Conservation (phyloP, 495 filamentous ascomycete genomes). For the Aspergillus sparsus region DNA sequence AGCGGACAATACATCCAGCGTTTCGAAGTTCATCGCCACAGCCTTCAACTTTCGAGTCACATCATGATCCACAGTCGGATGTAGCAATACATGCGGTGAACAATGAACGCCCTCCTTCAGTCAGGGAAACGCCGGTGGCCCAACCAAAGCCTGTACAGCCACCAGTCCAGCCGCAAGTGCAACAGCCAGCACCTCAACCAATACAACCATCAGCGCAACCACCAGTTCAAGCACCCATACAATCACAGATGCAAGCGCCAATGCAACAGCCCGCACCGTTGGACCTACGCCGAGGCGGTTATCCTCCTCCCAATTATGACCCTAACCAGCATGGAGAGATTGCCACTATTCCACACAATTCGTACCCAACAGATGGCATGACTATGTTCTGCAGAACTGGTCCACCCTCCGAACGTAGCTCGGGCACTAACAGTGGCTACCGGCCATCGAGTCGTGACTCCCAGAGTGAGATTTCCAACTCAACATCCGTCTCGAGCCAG, state of each 20-base stretch:
- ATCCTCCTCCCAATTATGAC: conserved; percentile 52
- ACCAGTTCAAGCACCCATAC: conserved; percentile 20
- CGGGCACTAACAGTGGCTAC: conserved; percentile 63
- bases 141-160: conserved; percentile 47
- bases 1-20: conserved; percentile 89
- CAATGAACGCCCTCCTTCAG: conserved; percentile 31
- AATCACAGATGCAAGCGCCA: conserved; percentile 32
- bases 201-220: conserved; percentile 17
- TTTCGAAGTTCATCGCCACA: conserved; percentile 91
- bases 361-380: conserved; percentile 96
- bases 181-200: conserved; percentile 9
- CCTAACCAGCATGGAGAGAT: conserved; percentile 65
- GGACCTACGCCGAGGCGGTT: conserved; percentile 52
- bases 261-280: conserved; percentile 48
- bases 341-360: conserved; percentile 79
- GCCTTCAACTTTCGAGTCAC: conserved; percentile 83
- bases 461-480: conserved; percentile 87
- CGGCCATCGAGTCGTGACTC: conserved; percentile 87
- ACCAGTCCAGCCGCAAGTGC: conserved; percentile 9
- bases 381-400: conserved; percentile 95
- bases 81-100: conserved; percentile 37
- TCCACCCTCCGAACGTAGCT: conserved; percentile 81
- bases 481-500: conserved; percentile 86
- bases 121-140: conserved; percentile 55
- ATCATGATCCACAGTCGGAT: conserved; percentile 77